Evolutionary conservation across 257 asterid species (phyloP).

Genomic region (Eustoma russellianum): DNA sequence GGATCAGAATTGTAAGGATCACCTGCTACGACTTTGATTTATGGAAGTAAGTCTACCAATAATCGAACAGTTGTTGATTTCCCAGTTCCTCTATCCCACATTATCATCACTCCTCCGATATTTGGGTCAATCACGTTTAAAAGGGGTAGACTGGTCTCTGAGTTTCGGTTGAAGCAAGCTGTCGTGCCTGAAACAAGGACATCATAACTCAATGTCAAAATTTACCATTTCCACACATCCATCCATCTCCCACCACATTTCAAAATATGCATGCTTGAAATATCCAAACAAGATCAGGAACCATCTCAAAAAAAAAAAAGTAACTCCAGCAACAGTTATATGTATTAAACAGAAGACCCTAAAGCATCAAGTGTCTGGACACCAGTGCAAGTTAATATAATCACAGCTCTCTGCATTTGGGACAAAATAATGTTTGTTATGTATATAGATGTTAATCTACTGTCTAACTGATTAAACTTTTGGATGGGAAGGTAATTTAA

Average conservation of each 20-base stretch:
- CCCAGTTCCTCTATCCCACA: slow-evolving; percentile 98
- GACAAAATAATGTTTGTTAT: too few species aligned
- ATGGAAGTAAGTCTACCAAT: slow-evolving; percentile 78
- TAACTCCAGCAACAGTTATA: too few species aligned
- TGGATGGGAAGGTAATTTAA: too few species aligned
- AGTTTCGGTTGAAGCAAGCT: slow-evolving; percentile 47
- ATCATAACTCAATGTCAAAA: not conserved
- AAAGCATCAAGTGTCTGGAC: too few species aligned
- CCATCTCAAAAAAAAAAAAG: too few species aligned
- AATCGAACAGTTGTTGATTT: slow-evolving; percentile 90
- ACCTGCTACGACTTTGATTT: slow-evolving; percentile 61
- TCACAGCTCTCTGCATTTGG: not conserved
- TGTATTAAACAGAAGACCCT: too few species aligned
- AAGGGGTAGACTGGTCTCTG: slow-evolving; percentile 95
- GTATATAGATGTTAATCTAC: too few species aligned
- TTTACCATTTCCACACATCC: not conserved
- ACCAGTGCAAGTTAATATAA: not conserved
- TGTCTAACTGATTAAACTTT: too few species aligned
- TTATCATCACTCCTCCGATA: slow-evolving; percentile 98
- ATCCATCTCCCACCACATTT: not conserved
- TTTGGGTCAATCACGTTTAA: slow-evolving; percentile 88
- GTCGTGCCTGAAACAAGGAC: slow-evolving; percentile 30
- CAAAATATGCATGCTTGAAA: not conserved
- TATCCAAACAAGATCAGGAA: too few species aligned
- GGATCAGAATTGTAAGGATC: slow-evolving; percentile 95